Conservation (phyloP, 2,329 filamentous ascomycete genomes). For the Fusarium stilboides region DNA sequence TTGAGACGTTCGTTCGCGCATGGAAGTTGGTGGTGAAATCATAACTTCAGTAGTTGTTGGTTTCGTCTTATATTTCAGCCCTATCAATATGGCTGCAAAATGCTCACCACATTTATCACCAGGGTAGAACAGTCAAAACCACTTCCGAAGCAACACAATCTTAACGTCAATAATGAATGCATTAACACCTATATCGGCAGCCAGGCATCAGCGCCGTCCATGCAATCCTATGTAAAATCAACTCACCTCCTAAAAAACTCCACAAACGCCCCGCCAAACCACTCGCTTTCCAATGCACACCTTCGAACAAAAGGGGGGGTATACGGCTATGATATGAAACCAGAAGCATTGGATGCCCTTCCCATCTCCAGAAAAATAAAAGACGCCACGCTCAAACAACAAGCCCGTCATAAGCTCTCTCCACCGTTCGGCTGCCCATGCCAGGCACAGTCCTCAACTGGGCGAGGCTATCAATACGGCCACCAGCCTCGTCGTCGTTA, state of each 20-base stretch:
- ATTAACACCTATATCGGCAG: slow-evolving; percentile 28
- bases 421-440: slow-evolving; percentile 70
- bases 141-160: neutral
- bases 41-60: no score
- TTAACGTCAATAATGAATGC: slow-evolving; percentile 15
- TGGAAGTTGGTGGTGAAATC: no score
- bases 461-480: slow-evolving; percentile 63
- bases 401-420: slow-evolving; percentile 69
- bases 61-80: no score
- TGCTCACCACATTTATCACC: no score
- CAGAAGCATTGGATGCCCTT: slow-evolving; percentile 42
- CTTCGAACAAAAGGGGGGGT: slow-evolving; percentile 43
- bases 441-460: slow-evolving; percentile 70
- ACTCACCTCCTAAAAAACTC: slow-evolving; percentile 36
- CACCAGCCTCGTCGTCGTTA: slow-evolving; percentile 56
- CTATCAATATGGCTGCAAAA: no score
- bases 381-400: slow-evolving; percentile 37
- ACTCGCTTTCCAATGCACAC: slow-evolving; percentile 39
- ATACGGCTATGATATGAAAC: slow-evolving; percentile 46
- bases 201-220: slow-evolving; percentile 33
- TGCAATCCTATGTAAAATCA: slow-evolving; percentile 36
- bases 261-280: slow-evolving; percentile 25
- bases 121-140: no score
- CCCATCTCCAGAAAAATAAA: slow-evolving; percentile 12
- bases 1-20: no score